Evolutionary conservation across 2,329 filamentous ascomycete genomes (phyloP).

Genomic region (Cladosporium phlei): DNA sequence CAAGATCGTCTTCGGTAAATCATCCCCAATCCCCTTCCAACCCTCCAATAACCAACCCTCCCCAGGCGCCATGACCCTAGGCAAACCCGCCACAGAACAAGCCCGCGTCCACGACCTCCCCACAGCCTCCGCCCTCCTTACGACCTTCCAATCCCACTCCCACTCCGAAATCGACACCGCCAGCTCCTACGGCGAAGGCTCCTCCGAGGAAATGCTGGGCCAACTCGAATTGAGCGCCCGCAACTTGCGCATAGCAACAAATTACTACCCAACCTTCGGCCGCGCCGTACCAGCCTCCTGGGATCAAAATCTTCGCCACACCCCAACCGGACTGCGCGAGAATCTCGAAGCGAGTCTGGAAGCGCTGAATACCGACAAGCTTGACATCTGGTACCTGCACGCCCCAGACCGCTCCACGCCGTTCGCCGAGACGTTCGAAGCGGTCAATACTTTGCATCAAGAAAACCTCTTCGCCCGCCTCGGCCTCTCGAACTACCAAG

Average conservation of each 20-base stretch:
- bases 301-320: conserved; percentile 23
- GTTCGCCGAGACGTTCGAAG: conserved; percentile 42
- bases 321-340: conserved; percentile 30
- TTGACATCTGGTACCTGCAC: conserved; percentile 50
- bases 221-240: conserved; percentile 27
- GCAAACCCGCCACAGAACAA: conserved; percentile 49
- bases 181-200: conserved; percentile 26
- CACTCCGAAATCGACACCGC: conserved; percentile 29
- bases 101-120: conserved; percentile 23
- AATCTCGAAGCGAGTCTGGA: conserved; percentile 35
- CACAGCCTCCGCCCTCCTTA: conserved; percentile 22
- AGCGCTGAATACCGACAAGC: conserved; percentile 37
- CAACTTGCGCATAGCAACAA: conserved; percentile 27
- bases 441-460: conserved; percentile 43
- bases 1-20: not conserved
- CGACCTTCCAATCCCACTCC: conserved; percentile 27
- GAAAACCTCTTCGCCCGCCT: conserved; percentile 43
- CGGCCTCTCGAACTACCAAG: conserved; percentile 44
- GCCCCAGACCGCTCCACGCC: conserved; percentile 45
- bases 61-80: conserved; percentile 68
- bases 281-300: conserved; percentile 16
- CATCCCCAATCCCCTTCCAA: not conserved
- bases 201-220: conserved; percentile 26
- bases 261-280: conserved; percentile 19
- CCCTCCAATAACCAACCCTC: conserved; percentile 19